phyloP scores from a whole-genome alignment of 345 rosid genomes.

The Melaleuca alternifolia region DNA sequence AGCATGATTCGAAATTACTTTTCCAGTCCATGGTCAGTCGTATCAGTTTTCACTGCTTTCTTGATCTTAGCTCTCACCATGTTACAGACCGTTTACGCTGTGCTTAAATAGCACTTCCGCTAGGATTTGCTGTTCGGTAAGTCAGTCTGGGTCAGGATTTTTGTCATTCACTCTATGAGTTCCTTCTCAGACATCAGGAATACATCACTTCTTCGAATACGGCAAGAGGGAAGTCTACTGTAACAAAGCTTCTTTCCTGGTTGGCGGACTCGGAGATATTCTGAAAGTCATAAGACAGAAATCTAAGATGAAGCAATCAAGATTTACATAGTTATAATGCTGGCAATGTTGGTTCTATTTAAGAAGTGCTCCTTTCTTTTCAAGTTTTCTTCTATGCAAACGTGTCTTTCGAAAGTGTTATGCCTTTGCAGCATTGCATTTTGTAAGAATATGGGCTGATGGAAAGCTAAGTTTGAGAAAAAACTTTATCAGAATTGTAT shows the following conservation, averaged over 20 bases:
- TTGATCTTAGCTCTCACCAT: not conserved
- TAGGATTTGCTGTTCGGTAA: not conserved
- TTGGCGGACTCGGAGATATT: not conserved
- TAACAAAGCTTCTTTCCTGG: not conserved
- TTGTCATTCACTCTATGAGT: not conserved
- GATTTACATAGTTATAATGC: not conserved
- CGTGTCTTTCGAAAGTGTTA: no score
- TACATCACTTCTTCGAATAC: not conserved
- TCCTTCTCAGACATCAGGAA: not conserved
- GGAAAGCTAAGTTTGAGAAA: no score
- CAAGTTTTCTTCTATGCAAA: no score
- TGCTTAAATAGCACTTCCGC: not conserved
- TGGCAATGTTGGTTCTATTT: not conserved
- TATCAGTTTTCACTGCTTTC: not conserved
- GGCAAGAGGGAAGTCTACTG: not conserved
- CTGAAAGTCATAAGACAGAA: not conserved
- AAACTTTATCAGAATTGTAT: no score
- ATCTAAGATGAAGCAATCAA: not conserved
- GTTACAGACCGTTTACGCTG: not conserved
- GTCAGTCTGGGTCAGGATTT: not conserved
- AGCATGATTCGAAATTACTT: not conserved
- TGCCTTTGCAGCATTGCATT: no score
- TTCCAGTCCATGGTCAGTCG: not conserved
- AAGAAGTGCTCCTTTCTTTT: no score
- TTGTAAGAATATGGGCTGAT: no score